Conservation (phyloP, 129 eudicot species). For the Pseudognaphalium luteoalbum region DNA sequence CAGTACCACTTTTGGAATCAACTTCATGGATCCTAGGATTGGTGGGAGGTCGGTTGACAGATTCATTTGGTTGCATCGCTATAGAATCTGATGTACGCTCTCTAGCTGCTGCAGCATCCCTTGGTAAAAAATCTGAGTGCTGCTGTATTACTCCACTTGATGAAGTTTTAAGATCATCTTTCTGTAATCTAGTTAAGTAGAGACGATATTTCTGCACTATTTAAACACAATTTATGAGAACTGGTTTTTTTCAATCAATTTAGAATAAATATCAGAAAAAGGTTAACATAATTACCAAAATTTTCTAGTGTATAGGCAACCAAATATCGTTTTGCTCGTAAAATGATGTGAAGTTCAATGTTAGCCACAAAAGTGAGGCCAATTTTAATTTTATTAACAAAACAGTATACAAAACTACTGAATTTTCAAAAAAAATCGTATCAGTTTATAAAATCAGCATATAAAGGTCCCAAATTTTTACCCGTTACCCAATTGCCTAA, state of each 20-base stretch:
- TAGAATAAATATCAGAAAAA: neutral
- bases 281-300: neutral
- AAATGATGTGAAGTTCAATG: neutral
- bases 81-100: conserved; percentile 37
- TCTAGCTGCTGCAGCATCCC: conserved; percentile 42
- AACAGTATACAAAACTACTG: neutral
- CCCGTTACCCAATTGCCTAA: neutral
- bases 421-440: neutral
- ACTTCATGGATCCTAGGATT: conserved; percentile 38
- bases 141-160: conserved; percentile 41
- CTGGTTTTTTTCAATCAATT: conserved; percentile 1
- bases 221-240: conserved; percentile 31
- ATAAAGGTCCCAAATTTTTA: neutral
- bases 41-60: conserved; percentile 32
- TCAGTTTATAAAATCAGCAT: neutral
- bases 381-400: neutral
- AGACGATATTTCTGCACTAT: conserved; percentile 94
- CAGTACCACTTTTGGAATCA: conserved; percentile 30
- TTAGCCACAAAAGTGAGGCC: neutral
- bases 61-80: conserved; percentile 37
- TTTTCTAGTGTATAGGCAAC: neutral
- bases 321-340: neutral
- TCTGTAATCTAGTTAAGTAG: conserved; percentile 78
- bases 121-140: conserved; percentile 49
- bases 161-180: conserved; percentile 64